A percentile compares a stretch with the other conserved stretches of the same genome.
Conservation (phyloP, 805 yeast species). For the Lachancea waltii region DNA sequence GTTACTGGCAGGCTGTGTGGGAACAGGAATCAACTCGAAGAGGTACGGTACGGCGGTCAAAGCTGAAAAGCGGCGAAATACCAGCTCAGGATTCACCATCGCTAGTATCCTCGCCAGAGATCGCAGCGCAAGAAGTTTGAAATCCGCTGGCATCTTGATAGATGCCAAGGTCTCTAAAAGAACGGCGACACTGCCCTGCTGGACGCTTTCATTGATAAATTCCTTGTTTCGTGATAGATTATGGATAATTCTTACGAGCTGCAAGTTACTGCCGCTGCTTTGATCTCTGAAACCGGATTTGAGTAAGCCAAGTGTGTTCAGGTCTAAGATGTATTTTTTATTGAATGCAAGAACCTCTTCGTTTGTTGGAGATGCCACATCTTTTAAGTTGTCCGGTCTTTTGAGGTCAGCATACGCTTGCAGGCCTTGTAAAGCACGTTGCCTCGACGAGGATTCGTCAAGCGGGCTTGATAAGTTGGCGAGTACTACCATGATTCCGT, state of each 20-base stretch:
- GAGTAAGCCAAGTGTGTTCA: slow-evolving; percentile 19
- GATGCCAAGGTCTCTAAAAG: slow-evolving; percentile 34
- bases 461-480: slow-evolving; percentile 30
- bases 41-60: slow-evolving; percentile 40
- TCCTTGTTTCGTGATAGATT: slow-evolving; percentile 25
- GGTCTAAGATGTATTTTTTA: slow-evolving; percentile 17
- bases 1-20: neutral
- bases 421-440: slow-evolving; percentile 25
- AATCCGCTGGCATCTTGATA: slow-evolving; percentile 19
- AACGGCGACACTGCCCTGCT: slow-evolving; percentile 43
- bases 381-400: slow-evolving; percentile 15
- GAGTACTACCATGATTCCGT: slow-evolving; percentile 32
- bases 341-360: slow-evolving; percentile 20
- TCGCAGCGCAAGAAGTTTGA: slow-evolving; percentile 34
- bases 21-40: slow-evolving; percentile 34
- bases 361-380: slow-evolving; percentile 12
- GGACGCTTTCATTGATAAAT: slow-evolving; percentile 30
- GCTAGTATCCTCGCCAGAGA: slow-evolving; percentile 40
- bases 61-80: slow-evolving; percentile 39
- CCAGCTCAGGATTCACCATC: slow-evolving; percentile 40
- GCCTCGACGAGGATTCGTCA: slow-evolving; percentile 6
- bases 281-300: slow-evolving; percentile 11
- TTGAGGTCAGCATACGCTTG: slow-evolving; percentile 30
- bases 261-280: slow-evolving; percentile 27
- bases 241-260: slow-evolving; percentile 28